These are phyloP conservation scores for Sclerotinia borealis DNA, from an alignment of 2,329 filamentous ascomycete genomes.

Conservation along the genomic window DNA sequence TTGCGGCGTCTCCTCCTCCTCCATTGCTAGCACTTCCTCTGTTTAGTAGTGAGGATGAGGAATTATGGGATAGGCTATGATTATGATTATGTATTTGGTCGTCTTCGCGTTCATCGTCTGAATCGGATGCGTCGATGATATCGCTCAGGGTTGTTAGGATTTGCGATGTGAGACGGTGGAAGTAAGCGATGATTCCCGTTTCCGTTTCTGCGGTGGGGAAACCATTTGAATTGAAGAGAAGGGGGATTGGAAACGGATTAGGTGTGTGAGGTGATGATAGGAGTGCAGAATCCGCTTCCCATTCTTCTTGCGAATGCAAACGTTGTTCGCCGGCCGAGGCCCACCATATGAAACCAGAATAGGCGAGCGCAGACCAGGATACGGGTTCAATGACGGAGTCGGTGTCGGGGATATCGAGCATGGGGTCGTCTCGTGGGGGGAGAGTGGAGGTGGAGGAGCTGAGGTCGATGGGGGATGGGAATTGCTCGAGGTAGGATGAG, in stretches of 20 bases:
- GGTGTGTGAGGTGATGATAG: constrained; percentile 34
- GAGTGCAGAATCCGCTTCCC: constrained; percentile 49
- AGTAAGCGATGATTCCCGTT: constrained; percentile 72
- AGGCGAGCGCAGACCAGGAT: constrained; percentile 69
- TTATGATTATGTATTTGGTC: constrained; percentile 7
- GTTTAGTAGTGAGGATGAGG: not conserved
- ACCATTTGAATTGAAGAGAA: constrained; percentile 19
- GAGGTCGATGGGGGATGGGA: constrained; percentile 8
- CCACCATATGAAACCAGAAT: constrained; percentile 86
- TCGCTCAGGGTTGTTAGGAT: constrained; percentile 58
- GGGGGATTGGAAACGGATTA: constrained; percentile 33
- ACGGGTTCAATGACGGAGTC: constrained; percentile 56
- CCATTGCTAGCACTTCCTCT: not conserved
- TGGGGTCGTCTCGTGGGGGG: constrained; percentile 34
- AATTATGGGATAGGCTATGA: too few relatives aligned
- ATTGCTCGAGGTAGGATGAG: constrained; percentile 19
- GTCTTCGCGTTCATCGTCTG: constrained; percentile 34
- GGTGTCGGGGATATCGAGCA: constrained; percentile 41
- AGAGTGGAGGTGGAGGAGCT: constrained; percentile 23
- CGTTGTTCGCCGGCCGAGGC: constrained; percentile 72
- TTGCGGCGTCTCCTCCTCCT: constrained; percentile 34
- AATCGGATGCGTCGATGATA: constrained; percentile 45
- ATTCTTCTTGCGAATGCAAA: constrained; percentile 54
- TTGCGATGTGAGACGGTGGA: constrained; percentile 66
- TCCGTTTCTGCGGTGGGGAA: constrained; percentile 41